A percentile compares a stretch with the other conserved stretches of the same genome.
These are phyloP conservation scores for Ascosphaera aggregata DNA, from an alignment of 2,329 filamentous ascomycete species.

Conservation along the genomic window DNA sequence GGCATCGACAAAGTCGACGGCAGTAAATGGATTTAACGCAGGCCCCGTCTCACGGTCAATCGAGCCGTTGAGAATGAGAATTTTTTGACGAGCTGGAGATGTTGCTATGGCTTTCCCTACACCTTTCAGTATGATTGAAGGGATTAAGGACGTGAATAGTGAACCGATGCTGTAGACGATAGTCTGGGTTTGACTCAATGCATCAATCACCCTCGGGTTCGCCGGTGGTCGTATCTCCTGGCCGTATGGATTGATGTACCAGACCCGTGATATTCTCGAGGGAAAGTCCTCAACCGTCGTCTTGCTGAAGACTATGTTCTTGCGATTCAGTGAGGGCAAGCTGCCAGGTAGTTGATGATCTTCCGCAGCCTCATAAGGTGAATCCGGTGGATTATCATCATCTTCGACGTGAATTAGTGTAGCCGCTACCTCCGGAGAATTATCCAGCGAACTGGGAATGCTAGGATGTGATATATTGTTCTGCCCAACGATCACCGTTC, in stretches of 20 bases:
- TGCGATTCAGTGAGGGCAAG: conserved; percentile 53
- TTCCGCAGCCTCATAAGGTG: conserved; percentile 14
- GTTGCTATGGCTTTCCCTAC: conserved; percentile 42
- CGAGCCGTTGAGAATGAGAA: conserved; percentile 65
- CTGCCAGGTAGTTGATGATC: conserved; percentile 33
- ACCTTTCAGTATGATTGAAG: conserved; percentile 54
- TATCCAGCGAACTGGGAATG: conserved; percentile 18
- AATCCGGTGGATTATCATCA: conserved; percentile 11
- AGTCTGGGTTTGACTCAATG: conserved; percentile 38
- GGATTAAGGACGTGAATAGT: conserved; percentile 72
- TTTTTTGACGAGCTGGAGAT: conserved; percentile 37
- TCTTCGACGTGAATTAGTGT: conserved; percentile 11
- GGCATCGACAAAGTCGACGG: conserved; percentile 59
- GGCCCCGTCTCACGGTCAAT: conserved; percentile 76
- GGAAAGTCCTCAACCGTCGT: conserved; percentile 55
- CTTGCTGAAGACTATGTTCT: conserved; percentile 68
- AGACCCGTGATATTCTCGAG: conserved; percentile 55
- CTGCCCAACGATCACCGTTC: conserved; percentile 63
- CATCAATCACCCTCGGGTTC: conserved; percentile 55
- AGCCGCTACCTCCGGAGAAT: conserved; percentile 11
- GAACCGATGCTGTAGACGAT: conserved; percentile 88
- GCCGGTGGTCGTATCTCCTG: conserved; percentile 74
- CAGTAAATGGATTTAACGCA: conserved; percentile 37
- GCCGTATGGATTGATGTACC: conserved; percentile 98
- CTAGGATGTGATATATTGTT: conserved; percentile 80